Percentiles rank a stretch among this genome's conserved stretches.
Evolutionary conservation across 768 basidiomycete species (phyloP).

Genomic region (Hydnum rufescens): DNA sequence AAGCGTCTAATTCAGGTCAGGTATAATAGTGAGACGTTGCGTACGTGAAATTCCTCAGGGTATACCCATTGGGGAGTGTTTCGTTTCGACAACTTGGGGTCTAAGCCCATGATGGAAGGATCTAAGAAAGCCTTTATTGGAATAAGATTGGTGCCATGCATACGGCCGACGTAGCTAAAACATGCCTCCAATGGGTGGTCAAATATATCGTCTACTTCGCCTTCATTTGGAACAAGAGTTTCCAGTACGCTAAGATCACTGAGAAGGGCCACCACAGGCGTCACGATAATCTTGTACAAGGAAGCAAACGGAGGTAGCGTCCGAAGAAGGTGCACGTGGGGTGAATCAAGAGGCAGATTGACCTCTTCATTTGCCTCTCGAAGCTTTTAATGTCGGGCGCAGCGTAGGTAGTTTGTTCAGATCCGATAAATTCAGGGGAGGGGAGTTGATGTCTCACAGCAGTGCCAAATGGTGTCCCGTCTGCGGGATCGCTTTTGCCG

Average conservation of each 20-base stretch:
- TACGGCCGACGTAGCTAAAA: not conserved
- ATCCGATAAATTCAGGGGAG: conserved; percentile 1
- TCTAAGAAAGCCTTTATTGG: conserved; percentile 33
- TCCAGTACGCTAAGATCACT: conserved; percentile 33
- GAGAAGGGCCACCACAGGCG: conserved; percentile 57
- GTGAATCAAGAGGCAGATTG: conserved; percentile 35
- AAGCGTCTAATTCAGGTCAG: not conserved
- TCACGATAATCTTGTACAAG: conserved; percentile 47
- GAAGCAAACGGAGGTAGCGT: conserved; percentile 49
- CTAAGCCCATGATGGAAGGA: conserved; percentile 27
- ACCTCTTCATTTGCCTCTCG: conserved; percentile 82
- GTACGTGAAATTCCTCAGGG: conserved; percentile 47
- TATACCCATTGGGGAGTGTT: conserved; percentile 69
- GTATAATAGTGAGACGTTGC: conserved; percentile 14
- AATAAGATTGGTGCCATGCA: not conserved
- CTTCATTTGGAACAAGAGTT: conserved; percentile 32
- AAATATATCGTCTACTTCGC: conserved; percentile 62
- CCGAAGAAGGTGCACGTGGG: conserved; percentile 39
- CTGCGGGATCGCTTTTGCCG: conserved; percentile 51
- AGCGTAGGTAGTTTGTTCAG: no score
- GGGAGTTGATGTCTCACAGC: conserved; percentile 36
- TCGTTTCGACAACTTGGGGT: conserved; percentile 29
- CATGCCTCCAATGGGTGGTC: conserved; percentile 42
- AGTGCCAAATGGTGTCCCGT: conserved; percentile 41
- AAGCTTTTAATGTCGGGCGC: conserved; percentile 37